Conservation (phyloP, 2,329 filamentous ascomycete species). For the Ophiostoma angusticollis region DNA sequence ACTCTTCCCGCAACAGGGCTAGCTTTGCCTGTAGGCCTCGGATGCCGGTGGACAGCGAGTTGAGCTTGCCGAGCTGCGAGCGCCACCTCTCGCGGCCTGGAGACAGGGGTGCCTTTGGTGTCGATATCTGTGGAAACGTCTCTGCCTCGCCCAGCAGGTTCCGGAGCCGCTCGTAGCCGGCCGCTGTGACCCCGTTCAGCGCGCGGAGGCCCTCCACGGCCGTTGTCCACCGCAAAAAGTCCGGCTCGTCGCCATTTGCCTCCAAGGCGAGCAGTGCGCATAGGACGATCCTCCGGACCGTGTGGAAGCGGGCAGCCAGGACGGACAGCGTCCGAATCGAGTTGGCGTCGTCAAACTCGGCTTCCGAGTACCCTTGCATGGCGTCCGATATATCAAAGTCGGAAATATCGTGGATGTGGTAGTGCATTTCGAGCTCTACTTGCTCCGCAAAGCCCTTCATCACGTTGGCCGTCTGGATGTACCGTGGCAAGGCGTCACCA, state of each 20-base stretch:
- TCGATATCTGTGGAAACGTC: constrained; percentile 40
- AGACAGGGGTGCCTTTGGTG: constrained; percentile 48
- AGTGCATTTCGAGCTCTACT: constrained; percentile 78
- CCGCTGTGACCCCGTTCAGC: constrained; percentile 47
- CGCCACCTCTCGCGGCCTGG: constrained; percentile 75
- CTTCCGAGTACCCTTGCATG: constrained; percentile 46
- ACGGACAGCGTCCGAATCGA: constrained; percentile 72
- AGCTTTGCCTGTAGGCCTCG: constrained; percentile 89
- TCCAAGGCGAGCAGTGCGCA: constrained; percentile 83
- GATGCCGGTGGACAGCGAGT: constrained; percentile 78
- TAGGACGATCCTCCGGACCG: constrained; percentile 70
- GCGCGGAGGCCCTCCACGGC: constrained; percentile 62
- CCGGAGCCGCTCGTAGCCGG: constrained; percentile 53
- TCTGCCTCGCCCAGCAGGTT: constrained; percentile 67
- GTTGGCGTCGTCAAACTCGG: constrained; percentile 62
- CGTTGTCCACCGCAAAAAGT: constrained; percentile 66
- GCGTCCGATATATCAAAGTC: constrained; percentile 60
- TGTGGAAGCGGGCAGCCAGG: constrained; percentile 66
- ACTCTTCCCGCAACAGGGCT: constrained; percentile 82
- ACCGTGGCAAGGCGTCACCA: constrained; percentile 55
- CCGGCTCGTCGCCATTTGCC: constrained; percentile 62
- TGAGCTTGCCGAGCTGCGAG: constrained; percentile 76
- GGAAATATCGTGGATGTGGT: constrained; percentile 76
- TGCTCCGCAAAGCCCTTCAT: constrained; percentile 65
- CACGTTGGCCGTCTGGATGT: constrained; percentile 54